A percentile compares a stretch with the other conserved stretches of the same genome.
Evolutionary conservation across 805 yeast genomes (phyloP).

Genomic region (Blastobotrys robertii): DNA sequence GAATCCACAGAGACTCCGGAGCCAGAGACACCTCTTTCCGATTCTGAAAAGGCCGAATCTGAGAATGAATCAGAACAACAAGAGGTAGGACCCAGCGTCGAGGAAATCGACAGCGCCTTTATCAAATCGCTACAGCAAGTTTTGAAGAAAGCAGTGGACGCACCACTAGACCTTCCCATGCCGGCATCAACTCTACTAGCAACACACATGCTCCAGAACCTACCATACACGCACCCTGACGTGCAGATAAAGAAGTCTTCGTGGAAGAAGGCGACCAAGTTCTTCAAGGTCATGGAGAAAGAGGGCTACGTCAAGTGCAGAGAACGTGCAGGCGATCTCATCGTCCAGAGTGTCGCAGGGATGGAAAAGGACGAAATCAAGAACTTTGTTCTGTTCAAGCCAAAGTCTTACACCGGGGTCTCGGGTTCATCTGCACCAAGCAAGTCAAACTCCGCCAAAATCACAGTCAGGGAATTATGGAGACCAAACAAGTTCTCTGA

Average conservation of each 20-base stretch:
- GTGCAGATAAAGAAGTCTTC: slow-evolving; percentile 58
- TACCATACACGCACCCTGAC: slow-evolving; percentile 42
- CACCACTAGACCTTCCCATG: slow-evolving; percentile 50
- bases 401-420: slow-evolving; percentile 16
- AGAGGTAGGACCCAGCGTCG: slow-evolving; percentile 2
- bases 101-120: slow-evolving; percentile 61
- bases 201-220: slow-evolving; percentile 52
- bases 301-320: slow-evolving; percentile 55
- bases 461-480: slow-evolving; percentile 20
- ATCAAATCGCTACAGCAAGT: slow-evolving; percentile 62
- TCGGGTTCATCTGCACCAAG: too few relatives aligned
- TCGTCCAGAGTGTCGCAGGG: slow-evolving; percentile 42
- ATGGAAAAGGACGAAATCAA: slow-evolving; percentile 39
- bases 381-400: slow-evolving; percentile 56
- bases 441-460: slow-evolving; percentile 4
- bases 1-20: slow-evolving; percentile 18
- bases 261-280: slow-evolving; percentile 85
- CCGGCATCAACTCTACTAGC: slow-evolving; percentile 69
- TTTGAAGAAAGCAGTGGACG: slow-evolving; percentile 33
- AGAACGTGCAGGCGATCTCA: slow-evolving; percentile 78
- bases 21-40: slow-evolving; percentile 6
- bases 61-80: slow-evolving; percentile 6
- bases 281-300: slow-evolving; percentile 79
- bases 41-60: slow-evolving; percentile 2
- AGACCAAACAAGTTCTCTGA: slow-evolving; percentile 21